Evolutionary conservation across 1,284 basidiomycete species (phyloP).

Genomic region (Microbotryomycetes sp.): DNA sequence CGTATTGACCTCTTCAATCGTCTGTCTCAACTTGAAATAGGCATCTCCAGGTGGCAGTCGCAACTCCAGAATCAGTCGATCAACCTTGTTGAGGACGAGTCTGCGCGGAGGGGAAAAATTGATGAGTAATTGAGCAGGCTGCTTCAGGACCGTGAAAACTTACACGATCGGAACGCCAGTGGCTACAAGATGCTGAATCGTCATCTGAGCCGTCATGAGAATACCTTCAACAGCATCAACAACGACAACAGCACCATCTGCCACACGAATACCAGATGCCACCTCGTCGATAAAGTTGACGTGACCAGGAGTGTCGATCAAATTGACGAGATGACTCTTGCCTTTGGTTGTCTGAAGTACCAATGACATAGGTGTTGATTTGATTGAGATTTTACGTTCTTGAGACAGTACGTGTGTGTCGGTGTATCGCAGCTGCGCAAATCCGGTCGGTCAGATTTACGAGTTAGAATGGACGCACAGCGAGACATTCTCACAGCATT

Average conservation of each 20-base stretch:
- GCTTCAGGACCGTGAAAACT: background rate
- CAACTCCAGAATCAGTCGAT: slow-evolving; percentile 91
- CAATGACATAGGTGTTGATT: slow-evolving; percentile 93
- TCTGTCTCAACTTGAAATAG: slow-evolving; percentile 98
- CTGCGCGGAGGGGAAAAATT: slow-evolving; percentile 43
- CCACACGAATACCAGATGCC: slow-evolving; percentile 74
- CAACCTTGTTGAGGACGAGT: slow-evolving; percentile 95
- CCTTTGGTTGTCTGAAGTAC: slow-evolving; percentile 78
- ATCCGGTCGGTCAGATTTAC: background rate
- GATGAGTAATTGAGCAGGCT: background rate
- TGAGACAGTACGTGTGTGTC: slow-evolving; percentile 88
- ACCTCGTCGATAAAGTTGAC: slow-evolving; percentile 98
- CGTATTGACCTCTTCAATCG: slow-evolving; percentile 96
- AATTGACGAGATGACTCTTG: slow-evolving; percentile 87
- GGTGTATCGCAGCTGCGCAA: slow-evolving; percentile 72
- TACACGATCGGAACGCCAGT: slow-evolving; percentile 21
- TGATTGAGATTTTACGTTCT: slow-evolving; percentile 86
- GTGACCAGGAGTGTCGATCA: slow-evolving; percentile 97
- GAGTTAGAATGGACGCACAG: background rate
- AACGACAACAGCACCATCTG: slow-evolving; percentile 89
- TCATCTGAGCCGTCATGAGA: slow-evolving; percentile 33
- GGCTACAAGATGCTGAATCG: slow-evolving; percentile 30
- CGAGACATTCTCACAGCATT: slow-evolving; percentile 56
- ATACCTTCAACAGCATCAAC: slow-evolving; percentile 95
- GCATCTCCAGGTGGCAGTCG: slow-evolving; percentile 93